Base-by-base conservation (phyloP, 2,329 filamentous ascomycete genomes). In the Dichotomopilus funicola region DNA sequence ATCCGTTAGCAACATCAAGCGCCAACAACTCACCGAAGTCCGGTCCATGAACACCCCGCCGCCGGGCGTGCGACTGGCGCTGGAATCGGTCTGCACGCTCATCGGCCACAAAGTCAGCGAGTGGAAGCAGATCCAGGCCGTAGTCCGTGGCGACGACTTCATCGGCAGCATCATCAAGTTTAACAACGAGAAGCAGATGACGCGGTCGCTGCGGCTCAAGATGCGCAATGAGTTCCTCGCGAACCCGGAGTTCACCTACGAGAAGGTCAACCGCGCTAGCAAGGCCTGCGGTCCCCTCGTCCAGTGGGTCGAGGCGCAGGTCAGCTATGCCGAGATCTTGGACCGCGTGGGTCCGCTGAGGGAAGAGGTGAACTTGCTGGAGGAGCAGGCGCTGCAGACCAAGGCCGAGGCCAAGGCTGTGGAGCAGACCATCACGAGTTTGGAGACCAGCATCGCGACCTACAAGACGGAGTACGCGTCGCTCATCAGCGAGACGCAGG, bases 1-100 rank as follows among this genome's bases (percentile, higher is more conserved):
- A 70, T 96, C 91, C 73, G 95, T 99, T 71, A 94, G 89, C 76
- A 96, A 95, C 77, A 99, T 99, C 77, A 99, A 97, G 78, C 85
- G 88, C 68, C 91, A 96, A 70, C 94, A 99, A 71, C 79, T 99
- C 62, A 96, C 91, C 10, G 94, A 99, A 83, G 92, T 99, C 50
- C 85, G 94, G 68, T 96, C 92, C 62, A 97, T 99, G 94, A 85
- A 86, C 62, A 95, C 90, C 65, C 94, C 94, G 6, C 94, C 94
- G 7, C 79, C 85, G 63, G 90, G 91, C 77, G 95, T 99, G 64
- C 87, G 90, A 67, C 83, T 97, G 64, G 90, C 94, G 2, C 79
- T 99, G 56, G 92, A 97, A 68, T 89, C 94, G n/a, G 95, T 99
- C 5, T 97, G 94, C 75, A 94, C 91, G 0, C 75, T 99, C 48